phyloP scores from a whole-genome alignment of 176 grass and related monocot species.

The Triticum monococcum region DNA sequence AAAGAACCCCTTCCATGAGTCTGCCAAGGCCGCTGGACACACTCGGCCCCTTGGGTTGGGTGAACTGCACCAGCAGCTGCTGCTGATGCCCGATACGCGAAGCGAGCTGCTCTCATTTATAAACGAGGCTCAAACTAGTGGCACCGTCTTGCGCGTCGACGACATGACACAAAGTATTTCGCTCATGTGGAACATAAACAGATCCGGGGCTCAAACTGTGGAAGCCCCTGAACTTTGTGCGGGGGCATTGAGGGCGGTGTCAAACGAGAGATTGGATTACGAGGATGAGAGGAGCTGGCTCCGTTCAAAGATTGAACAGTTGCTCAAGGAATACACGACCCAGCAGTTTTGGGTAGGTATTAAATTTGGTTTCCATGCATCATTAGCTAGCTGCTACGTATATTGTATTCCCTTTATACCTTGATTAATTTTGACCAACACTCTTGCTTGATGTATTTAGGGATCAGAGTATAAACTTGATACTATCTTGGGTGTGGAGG shows the following conservation, averaged over 20 bases:
- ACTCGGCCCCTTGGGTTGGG: background rate
- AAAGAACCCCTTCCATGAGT: background rate
- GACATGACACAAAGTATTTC: background rate
- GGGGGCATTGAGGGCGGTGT: background rate
- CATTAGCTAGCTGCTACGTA: background rate
- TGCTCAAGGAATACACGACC: background rate
- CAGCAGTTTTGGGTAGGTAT: background rate
- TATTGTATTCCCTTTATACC: background rate
- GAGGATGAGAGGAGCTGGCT: background rate
- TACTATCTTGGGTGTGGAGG: background rate
- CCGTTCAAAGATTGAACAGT: background rate
- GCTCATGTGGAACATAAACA: background rate
- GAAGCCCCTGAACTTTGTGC: background rate
- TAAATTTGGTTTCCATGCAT: background rate
- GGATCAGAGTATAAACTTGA: background rate
- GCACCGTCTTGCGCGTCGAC: background rate
- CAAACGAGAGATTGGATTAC: background rate
- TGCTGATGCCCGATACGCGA: background rate
- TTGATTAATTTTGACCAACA: background rate
- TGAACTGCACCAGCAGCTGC: background rate
- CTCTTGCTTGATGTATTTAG: background rate
- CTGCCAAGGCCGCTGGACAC: background rate
- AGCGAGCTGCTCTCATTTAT: background rate
- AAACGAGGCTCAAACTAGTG: background rate
- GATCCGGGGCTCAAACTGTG: background rate